Evolutionary conservation across 2,329 filamentous ascomycete species (phyloP), one percentile per base, ranked within the genome.

Genomic region (Endoconidiophora laricicola): DNA sequence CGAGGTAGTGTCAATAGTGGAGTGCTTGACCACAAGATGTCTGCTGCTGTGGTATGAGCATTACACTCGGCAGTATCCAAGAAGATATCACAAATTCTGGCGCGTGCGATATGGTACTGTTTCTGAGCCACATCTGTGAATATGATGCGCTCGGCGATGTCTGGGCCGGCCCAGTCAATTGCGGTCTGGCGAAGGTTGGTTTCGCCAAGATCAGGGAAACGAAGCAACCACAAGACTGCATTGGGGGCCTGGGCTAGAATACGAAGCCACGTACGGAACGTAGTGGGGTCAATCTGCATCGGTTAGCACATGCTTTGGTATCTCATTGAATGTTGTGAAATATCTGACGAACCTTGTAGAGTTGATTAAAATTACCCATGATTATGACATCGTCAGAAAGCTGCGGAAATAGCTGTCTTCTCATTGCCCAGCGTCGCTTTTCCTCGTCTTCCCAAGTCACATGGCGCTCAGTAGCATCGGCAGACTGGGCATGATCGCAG

Each of bases 111-210:
- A 63, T 98, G 91, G 56, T 88, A 79, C 57, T 85, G 83, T 63
- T 98, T 98, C 3, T 90, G 87, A 0, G 91, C 91, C 10, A 98
- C 91, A 61, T 98, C 91, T 4, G 91, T 98, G 61, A 98, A 98
- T 42, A 91, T 74, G 56, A 98, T 82, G 37, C 91, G 83, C 40
- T 75, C 80, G 3, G 90, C 90, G 10, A 95, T 87, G 57, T 86
- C 81, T 41, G 81, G 69, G 2, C 86, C 84, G 0, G 87, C 87
- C 91, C 91, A 98, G 18, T 74, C 69, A 54, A 74, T 71, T 2
- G 91, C 91, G 2, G 86, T 94, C 44, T 80, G 74, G 56, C 79
- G 76, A 24, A 98, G 73, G 58, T 96, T 88, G 49, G 73, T 76
- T 62, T 98, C 91, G 39, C 91, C 91, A 0, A 94, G 72, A 56